Evolutionary conservation across 192 early-diverging fungal genomes (phyloP), one percentile per base, ranked within the genome.

Genomic region (Coemansia sp.): DNA sequence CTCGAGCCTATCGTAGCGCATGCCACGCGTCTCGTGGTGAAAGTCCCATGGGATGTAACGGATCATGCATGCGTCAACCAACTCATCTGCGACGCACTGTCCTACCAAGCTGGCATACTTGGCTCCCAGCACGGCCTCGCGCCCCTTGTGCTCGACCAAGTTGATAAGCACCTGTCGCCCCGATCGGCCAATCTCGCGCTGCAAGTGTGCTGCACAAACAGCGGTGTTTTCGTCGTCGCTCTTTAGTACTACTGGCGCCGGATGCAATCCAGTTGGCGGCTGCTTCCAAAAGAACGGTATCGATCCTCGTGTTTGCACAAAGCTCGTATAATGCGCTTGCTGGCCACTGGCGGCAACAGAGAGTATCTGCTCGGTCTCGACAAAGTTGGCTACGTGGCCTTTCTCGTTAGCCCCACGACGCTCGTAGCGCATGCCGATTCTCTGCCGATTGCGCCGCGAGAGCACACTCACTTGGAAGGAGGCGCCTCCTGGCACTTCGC

Each of bases 351-450:
- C 47, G 16, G 88, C 85, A n/a, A 89, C 79, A 13, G 87, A 73
- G 5, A 97, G 76, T 24, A 98, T 82, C 82, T 97, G 95, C 76
- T 99, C 96, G 3, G 96, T 98, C 76, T 99, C 97, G 0, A 98
- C 96, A 88, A 91, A 98, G 86, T 99, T 99, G 36, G 97, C 92
- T 3, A 95, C 93, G 66, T 93, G 78, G 3, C 96, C 97, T 18
- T 89, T 52, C 36, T 90, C 89, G 81, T 99, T 92, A 29, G 96
- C 88, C 36, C 97, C 96, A 55, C 97, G 88, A 9, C 91, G 86
- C 68, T 98, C 91, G 76, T 96, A 99, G 20, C 97, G 90, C 52
- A 94, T 86, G 31, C 94, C 94, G 70, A 79, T 65, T 34, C 78
- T 72, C 38, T 67, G 77, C 33, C 75, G 70, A 75, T 87, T 89